A percentile compares a stretch with the other conserved stretches of the same genome.
Evolutionary conservation across 2,329 filamentous ascomycete species (phyloP).

Genomic region (Chaetomiaceae sp.): DNA sequence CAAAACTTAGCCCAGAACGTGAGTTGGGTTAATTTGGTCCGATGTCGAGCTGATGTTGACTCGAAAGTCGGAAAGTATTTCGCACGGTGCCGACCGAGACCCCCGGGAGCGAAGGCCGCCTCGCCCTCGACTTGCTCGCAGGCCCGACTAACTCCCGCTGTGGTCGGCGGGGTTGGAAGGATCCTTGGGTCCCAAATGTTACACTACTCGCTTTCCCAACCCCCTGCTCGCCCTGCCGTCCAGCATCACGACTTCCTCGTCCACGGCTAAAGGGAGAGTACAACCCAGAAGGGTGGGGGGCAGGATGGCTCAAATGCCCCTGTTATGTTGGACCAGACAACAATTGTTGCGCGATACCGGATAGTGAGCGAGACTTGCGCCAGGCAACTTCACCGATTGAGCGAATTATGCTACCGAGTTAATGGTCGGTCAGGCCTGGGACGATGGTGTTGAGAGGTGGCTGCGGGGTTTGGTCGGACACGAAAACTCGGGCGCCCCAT

Average conservation of each 20-base stretch:
- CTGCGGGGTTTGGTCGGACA: background rate
- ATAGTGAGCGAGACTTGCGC: too few species aligned
- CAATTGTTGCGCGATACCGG: slow-evolving; percentile 7
- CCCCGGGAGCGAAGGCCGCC: slow-evolving; percentile 8
- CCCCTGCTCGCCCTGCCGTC: too few species aligned
- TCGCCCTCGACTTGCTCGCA: background rate
- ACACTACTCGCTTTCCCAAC: too few species aligned
- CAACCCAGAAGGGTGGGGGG: too few species aligned
- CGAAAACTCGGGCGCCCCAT: too few species aligned
- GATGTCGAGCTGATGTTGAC: background rate
- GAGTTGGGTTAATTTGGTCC: slow-evolving; percentile 1
- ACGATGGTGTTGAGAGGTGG: background rate
- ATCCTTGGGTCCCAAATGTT: too few species aligned
- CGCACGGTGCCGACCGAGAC: slow-evolving; percentile 11
- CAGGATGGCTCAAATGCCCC: background rate
- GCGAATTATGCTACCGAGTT: background rate
- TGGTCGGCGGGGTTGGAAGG: slow-evolving; percentile 7
- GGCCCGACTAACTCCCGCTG: slow-evolving; percentile 1
- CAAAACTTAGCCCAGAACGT: background rate
- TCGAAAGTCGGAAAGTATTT: too few species aligned
- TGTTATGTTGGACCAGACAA: slow-evolving; percentile 1
- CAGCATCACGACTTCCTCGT: too few species aligned
- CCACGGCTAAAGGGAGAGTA: slow-evolving; percentile 20
- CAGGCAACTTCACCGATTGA: too few species aligned
- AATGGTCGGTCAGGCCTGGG: too few species aligned